Percentiles rank a stretch among this genome's conserved stretches.
Conservation (phyloP, 805 yeast species). For the Barnettozyma sucrosica region DNA sequence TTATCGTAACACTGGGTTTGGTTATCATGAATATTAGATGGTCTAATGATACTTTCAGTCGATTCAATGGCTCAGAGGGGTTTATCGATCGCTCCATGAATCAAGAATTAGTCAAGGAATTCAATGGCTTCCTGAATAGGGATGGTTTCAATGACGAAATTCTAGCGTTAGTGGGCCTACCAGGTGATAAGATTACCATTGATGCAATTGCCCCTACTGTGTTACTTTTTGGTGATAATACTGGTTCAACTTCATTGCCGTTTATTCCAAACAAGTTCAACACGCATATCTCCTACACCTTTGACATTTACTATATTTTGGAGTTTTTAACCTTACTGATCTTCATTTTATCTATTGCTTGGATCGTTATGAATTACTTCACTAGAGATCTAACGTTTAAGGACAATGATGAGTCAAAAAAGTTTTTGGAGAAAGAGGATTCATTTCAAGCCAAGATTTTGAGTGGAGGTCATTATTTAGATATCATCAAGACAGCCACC, state of each 20-base stretch:
- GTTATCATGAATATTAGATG: constrained; percentile 31
- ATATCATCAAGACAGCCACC: constrained; percentile 54
- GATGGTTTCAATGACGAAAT: constrained; percentile 20
- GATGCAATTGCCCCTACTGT: constrained; percentile 1
- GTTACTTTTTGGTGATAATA: neutral
- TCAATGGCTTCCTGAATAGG: constrained; percentile 15
- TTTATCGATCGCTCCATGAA: neutral
- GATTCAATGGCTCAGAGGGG: neutral
- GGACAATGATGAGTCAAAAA: constrained; percentile 16
- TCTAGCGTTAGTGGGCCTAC: neutral
- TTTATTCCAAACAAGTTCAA: constrained; percentile 11
- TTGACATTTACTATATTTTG: constrained; percentile 45
- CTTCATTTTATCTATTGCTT: constrained; percentile 45
- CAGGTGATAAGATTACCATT: neutral
- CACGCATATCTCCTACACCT: constrained; percentile 31
- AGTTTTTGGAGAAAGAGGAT: constrained; percentile 15
- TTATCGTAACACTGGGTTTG: constrained; percentile 22
- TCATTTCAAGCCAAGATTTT: constrained; percentile 35
- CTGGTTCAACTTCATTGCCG: neutral
- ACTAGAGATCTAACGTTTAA: constrained; percentile 21
- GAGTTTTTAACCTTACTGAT: constrained; percentile 49
- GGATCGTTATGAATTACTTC: constrained; percentile 38
- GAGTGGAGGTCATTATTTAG: constrained; percentile 52
- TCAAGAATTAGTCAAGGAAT: constrained; percentile 1
- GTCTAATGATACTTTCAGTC: constrained; percentile 24